Evolutionary conservation across 2,329 filamentous ascomycete genomes (phyloP).

Genomic region (Plenodomus tracheiphilus): DNA sequence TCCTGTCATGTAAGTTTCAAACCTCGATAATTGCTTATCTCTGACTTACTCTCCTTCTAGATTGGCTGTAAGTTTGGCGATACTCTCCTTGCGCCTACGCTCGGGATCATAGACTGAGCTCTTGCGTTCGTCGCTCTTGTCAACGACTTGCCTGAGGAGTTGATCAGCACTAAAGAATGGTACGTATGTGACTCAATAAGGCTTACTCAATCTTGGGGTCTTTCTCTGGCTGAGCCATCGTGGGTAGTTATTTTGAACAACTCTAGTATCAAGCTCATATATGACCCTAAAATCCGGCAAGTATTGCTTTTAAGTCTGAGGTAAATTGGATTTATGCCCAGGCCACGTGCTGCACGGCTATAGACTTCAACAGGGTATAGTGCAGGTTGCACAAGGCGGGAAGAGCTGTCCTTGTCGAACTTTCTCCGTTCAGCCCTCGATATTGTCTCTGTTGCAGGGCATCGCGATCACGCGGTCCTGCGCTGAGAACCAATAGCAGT

Average conservation of each 20-base stretch:
- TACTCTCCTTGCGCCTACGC: constrained; percentile 26
- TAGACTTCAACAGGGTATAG: not conserved
- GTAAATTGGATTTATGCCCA: constrained; percentile 7
- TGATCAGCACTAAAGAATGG: too few relatives aligned
- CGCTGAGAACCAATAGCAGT: constrained; percentile 3
- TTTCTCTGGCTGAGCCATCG: constrained; percentile 17
- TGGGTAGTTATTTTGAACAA: not conserved
- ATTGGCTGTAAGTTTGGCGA: constrained; percentile 33
- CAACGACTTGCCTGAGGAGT: constrained; percentile 15
- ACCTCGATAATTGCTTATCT: too few relatives aligned
- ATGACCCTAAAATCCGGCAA: not conserved
- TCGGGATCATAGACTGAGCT: constrained; percentile 28
- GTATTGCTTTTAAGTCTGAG: constrained; percentile 10
- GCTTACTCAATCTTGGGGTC: constrained; percentile 23
- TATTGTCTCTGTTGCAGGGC: constrained; percentile 3
- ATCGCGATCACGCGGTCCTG: constrained; percentile 6
- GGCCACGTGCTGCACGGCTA: constrained; percentile 3
- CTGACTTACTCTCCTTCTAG: constrained; percentile 37
- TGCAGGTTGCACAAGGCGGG: constrained; percentile 6
- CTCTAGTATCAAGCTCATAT: not conserved
- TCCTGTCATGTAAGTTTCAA: constrained; percentile 39
- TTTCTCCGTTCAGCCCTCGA: not conserved
- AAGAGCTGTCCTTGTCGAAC: not conserved
- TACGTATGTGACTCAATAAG: too few relatives aligned
- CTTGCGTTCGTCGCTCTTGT: constrained; percentile 21